Evolutionary conservation across 2,329 filamentous ascomycete genomes (phyloP).

Genomic region (Leptographium wingfieldii): DNA sequence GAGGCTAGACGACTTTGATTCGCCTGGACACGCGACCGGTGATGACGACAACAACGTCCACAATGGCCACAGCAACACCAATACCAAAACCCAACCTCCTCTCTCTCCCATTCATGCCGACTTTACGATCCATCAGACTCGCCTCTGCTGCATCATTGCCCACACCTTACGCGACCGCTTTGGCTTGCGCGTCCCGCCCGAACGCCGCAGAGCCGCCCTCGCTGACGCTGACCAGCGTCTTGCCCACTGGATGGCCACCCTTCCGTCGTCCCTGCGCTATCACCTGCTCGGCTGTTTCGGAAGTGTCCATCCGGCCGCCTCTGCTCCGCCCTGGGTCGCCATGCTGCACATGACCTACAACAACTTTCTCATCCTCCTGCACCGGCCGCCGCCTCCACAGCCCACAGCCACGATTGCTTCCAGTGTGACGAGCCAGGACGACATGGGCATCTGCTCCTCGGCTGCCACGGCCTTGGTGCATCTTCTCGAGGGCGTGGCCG

Average conservation of each 20-base stretch:
- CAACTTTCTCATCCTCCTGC: slow-evolving; percentile 6
- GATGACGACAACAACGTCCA: not conserved
- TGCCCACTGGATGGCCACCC: slow-evolving; percentile 5
- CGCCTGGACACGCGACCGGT: too few species aligned
- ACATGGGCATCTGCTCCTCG: slow-evolving; percentile 3
- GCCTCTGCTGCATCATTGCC: slow-evolving; percentile 7
- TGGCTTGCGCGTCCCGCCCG: slow-evolving; percentile 3
- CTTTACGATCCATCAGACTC: not conserved
- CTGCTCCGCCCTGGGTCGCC: slow-evolving; percentile 1
- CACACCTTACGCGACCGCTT: slow-evolving; percentile 5
- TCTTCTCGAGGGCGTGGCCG: not conserved
- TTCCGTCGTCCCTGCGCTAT: slow-evolving; percentile 2
- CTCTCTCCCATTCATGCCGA: not conserved
- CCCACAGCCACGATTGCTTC: not conserved
- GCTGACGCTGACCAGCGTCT: slow-evolving; percentile 6
- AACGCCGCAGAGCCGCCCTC: slow-evolving; percentile 1
- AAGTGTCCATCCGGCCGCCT: not conserved
- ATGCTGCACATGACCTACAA: slow-evolving; percentile 10
- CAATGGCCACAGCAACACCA: not conserved
- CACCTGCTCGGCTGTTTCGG: not conserved
- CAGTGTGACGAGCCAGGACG: slow-evolving; percentile 3
- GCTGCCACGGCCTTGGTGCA: not conserved
- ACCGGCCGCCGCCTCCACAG: slow-evolving; percentile 5
- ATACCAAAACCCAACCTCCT: not conserved
- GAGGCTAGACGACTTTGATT: slow-evolving; percentile 27